These are phyloP conservation scores for Mucor plumbeus DNA, from an alignment of 371 early-diverging fungal genomes.

Conservation along the genomic window DNA sequence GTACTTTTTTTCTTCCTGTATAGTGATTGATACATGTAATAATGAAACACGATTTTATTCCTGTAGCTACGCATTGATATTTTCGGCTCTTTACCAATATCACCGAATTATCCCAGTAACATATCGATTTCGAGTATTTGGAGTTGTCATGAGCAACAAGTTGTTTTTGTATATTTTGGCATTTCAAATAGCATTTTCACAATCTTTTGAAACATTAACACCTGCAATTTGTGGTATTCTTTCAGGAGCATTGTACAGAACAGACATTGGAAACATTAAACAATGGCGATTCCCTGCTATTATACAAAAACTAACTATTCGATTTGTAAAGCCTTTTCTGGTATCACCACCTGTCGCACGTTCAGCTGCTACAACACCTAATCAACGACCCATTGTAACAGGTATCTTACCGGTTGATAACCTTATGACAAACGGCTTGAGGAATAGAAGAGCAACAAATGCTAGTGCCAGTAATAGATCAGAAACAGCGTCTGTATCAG, in stretches of 20 bases:
- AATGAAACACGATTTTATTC: too few relatives aligned
- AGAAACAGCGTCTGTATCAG: constrained; percentile 9
- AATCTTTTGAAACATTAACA: constrained; percentile 60
- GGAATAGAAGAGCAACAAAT: constrained; percentile 31
- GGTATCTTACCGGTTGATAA: constrained; percentile 35
- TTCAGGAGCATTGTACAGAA: constrained; percentile 65
- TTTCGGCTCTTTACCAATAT: constrained; percentile 69
- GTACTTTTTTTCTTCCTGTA: constrained; percentile 16
- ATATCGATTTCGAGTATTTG: constrained; percentile 68
- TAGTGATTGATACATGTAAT: too few relatives aligned
- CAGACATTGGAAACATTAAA: constrained; percentile 63
- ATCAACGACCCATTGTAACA: constrained; percentile 35
- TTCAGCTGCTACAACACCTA: constrained; percentile 52
- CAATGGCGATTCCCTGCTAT: constrained; percentile 65
- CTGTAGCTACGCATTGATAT: constrained; percentile 61
- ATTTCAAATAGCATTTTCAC: constrained; percentile 60
- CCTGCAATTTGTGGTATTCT: constrained; percentile 64
- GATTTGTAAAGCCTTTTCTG: constrained; percentile 45
- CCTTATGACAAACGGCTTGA: constrained; percentile 38
- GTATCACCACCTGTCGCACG: constrained; percentile 58
- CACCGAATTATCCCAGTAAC: constrained; percentile 62
- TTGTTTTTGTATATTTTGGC: constrained; percentile 64
- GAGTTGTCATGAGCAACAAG: constrained; percentile 68
- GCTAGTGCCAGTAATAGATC: constrained; percentile 5
- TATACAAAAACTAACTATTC: constrained; percentile 33